Base-by-base conservation (phyloP, 78 protist species). In the Dictyostelium intermedium region DNA sequence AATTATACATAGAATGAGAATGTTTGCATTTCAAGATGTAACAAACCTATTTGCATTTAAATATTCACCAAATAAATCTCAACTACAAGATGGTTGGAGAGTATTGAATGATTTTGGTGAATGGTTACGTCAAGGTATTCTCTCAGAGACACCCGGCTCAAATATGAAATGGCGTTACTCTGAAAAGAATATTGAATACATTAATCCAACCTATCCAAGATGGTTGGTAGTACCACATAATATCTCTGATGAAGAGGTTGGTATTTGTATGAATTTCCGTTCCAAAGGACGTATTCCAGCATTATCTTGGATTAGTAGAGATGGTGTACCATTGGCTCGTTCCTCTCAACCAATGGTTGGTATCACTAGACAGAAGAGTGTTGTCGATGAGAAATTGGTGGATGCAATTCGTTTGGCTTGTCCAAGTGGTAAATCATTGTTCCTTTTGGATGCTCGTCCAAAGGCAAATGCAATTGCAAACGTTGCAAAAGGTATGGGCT, bases 381-480 rank as follows among this genome's bases (percentile, higher is more conserved):
- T 61, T 5, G 95, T 69, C 8, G 95, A 91, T 47, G 95, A 91
- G 41, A 32, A 45, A 2, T 60, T 91, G 9, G 91, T 91, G 0
- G 85, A 84, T 18, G 3, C 77, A 13, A 61, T 89, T 18, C 83
- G 94, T 41, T 6, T 30, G 56, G 53, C 87, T 14, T 61, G 76
- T 20, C 94, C 94, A 23, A 53, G 32, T 3, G 76, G 72, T 13
- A 41, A 69, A 35, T 45, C 87, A 32, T 76, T 91, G 1, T 74
- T 63, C 16, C 89, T 91, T 2, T 35, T 85, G n/a, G 91, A 85
- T 45, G 95, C 95, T 0, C 73, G 91, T 56, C 98, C 99, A 2
- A 76, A 84, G 43, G 76, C 91, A 27, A 97, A 97, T 35, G 99
- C 99, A 3, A 72, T 87, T 41, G 97, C 93, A 34, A 97, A 98